Evolutionary conservation across 2,329 filamentous ascomycete genomes (phyloP).

Genomic region (Periconia digitata): DNA sequence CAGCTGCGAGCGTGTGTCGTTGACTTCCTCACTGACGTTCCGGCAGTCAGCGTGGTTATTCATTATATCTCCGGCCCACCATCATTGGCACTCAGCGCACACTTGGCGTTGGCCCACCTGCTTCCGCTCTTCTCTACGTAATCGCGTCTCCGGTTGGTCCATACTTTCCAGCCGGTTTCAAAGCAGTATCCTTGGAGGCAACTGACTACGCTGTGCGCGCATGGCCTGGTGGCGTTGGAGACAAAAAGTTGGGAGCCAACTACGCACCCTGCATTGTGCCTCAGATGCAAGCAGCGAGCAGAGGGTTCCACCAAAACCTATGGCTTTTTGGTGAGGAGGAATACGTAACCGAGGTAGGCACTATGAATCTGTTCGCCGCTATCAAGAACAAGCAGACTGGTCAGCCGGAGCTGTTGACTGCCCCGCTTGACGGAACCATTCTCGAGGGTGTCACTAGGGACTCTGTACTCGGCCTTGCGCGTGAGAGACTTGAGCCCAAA

Average conservation of each 20-base stretch:
- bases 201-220: conserved; percentile 96
- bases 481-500: conserved; percentile 77
- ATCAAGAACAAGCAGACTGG: conserved; percentile 84
- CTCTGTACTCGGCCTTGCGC: conserved; percentile 82
- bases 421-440: conserved; percentile 94
- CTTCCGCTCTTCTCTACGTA: conserved; percentile 87
- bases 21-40: conserved; percentile 10
- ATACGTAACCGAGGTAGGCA: conserved; percentile 94
- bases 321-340: conserved; percentile 97
- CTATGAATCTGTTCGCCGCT: conserved; percentile 96
- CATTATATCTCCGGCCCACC: conserved; percentile 90
- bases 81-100: conserved; percentile 97
- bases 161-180: conserved; percentile 98
- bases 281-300: conserved; percentile 84
- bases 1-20: background rate
- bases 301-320: conserved; percentile 96
- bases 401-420: conserved; percentile 90
- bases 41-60: conserved; percentile 72
- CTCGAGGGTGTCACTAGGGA: conserved; percentile 93
- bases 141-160: conserved; percentile 96
- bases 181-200: conserved; percentile 91
- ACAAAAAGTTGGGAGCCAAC: conserved; percentile 98
- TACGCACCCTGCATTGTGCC: conserved; percentile 99
- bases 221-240: conserved; percentile 95
- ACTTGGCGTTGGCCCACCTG: conserved; percentile 87